Base-by-base conservation (phyloP, 192 early-diverging fungal genomes). In the Umbelopsis sp. region DNA sequence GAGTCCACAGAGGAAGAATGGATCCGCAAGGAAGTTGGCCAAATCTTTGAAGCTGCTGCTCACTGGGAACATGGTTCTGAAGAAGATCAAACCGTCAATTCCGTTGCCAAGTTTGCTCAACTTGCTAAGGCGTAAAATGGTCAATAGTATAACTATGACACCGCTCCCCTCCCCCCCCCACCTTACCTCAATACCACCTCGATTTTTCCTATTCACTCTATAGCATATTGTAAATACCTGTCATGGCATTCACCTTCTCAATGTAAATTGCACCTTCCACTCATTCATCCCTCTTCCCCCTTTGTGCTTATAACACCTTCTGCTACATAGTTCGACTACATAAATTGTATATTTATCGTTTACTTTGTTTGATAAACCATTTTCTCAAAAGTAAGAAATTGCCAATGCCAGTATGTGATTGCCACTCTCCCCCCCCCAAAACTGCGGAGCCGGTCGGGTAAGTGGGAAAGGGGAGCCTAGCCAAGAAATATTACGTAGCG, bases 201-300 rank as follows among this genome's bases (percentile, higher is more conserved):
- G 12, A 2, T 54, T 54, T 54, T n/a, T n/a, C n/a, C 22, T 21
- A 21, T 62, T 62, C 56, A 34, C 17, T 34, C 17, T 20, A 62
- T 62, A 53, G 26, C 52, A 53, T 62, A 62, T 34, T 62, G 56
- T 62, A 62, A 62, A 62, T 62, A 62, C 56, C 56, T 22, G 34
- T 29, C 56, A 62, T 62, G 34, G 56, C 56, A 62, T 62, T 25
- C 52, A n/a, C 29, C 0, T 4, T 20, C 54, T 31, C 56, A 62
- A 62, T 62, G 56, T 62, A 62, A 29, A 62, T 62, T 62, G 31
- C 56, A 62, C 56, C 29, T 34, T 34, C 56, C 56, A 34, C 17
- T 34, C 56, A 62, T 34, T 62, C 56, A 62, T 62, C 24, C 31
- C 17, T 31, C 26, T 11, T 17, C 29, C 12, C 31, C 11, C 29